Base-by-base conservation (phyloP, 2,329 filamentous ascomycete species). In the Cytospora chrysosperma region DNA sequence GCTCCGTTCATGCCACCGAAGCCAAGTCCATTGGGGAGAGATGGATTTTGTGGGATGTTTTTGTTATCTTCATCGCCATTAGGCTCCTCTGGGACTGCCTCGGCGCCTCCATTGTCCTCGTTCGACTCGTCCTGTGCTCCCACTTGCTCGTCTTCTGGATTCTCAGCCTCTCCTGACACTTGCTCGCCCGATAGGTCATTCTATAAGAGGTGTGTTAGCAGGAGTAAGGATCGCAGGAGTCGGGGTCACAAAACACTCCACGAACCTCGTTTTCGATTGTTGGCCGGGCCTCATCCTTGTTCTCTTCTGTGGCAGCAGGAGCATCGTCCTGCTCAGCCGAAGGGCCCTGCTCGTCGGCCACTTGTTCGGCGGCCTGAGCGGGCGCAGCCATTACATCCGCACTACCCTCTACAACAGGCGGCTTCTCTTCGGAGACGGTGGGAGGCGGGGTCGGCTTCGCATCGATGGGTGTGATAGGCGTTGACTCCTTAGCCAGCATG, bases 401-500 rank as follows among this genome's bases (percentile, higher is more conserved):
- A 28, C 13, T 27, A 9, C 19, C 21, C 19, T 63, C 59, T 19
- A 56, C 40, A 19, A 49, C 56, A 27, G 57, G 5, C 7, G 59
- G 49, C 27, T 62, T 62, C 6, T 63, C 55, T 34, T 56, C 52
- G 19, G 58, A 32, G 4, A 71, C 69, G 6, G 69, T 64, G 30
- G 70, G 70, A 3, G 73, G 69, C 34, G 75, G 70, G 10, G 71
- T 69, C 4, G 75, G 73, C 32, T 75, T 76, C 7, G 77, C 72
- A 59, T 82, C 81, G 50, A 78, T 72, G 4, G 79, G 76, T 2
- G 77, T 71, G 34, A 75, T 76, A 37, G 73, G 77, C 59, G 78
- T 78, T 4, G 72, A 67, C 63, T 84, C 78, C 68, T 84, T 86
- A 0, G 80, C 77, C 52, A 85, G 82, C 51, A 81, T 81, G 57